Evolutionary conservation across 2,329 filamentous ascomycete genomes (phyloP), one percentile per base, ranked within the genome.

Genomic region (Fusarium staphyleae): DNA sequence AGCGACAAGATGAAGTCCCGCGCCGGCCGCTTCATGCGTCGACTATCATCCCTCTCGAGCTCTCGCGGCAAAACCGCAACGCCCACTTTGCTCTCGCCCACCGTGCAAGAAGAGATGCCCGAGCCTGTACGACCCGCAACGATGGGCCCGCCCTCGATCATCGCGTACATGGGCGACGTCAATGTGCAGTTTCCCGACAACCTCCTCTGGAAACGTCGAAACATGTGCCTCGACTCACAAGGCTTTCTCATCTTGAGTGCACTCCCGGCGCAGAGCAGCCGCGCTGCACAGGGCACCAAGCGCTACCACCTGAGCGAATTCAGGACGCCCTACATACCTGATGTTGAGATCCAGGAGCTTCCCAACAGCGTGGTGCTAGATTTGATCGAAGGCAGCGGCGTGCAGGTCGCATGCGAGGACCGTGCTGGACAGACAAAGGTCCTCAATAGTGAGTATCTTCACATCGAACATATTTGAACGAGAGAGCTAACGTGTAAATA

Each of bases 171-270:
- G 72, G 91, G 93, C 41, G 91, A 97, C 68, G 88, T 99, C 59
- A 98, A 99, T 67, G 90, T 98, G 10, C 95, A 99, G 71, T 97
- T 99, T 71, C 95, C 95, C 0, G 93, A 98, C 70, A 96, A 91
- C 48, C 81, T 99, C 39, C 81, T 99, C 11, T 99, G 95, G 95
- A 99, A 98, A 78, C 89, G 93, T 48, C 87, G 95, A 55, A 92
- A 88, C 67, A 87, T 97, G 75, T 88, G 88, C 60, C 85, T 99
- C 50, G 93, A 98, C 72, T 85, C 87, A 8, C 82, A 89, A 55
- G 95, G 93, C 14, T 92, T 89, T 73, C 78, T 99, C 32, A 87
- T 96, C 52, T 82, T 99, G 57, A 90, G 87, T 34, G 75, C 83
- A 60, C 65, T 79, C 69, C 75, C 83, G 74, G 77, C 85, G 72